These are phyloP conservation scores for Botrytis squamosa DNA, from an alignment of 2,329 filamentous ascomycete genomes.

Conservation along the genomic window DNA sequence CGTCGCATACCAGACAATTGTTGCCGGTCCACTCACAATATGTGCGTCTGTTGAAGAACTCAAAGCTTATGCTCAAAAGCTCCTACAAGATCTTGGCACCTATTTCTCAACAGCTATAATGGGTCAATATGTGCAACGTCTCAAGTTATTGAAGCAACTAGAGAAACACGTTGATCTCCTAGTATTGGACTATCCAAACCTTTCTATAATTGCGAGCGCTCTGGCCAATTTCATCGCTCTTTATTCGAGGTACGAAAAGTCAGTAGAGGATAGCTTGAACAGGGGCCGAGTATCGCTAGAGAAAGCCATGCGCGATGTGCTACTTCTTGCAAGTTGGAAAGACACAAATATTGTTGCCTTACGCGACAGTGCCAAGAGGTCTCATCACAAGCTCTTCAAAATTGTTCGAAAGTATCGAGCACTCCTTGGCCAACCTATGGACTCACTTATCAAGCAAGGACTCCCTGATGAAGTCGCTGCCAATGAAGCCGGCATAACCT, in stretches of 20 bases:
- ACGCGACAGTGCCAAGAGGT: slow-evolving; percentile 83
- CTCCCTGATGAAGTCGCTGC: slow-evolving; percentile 48
- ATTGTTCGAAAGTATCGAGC: slow-evolving; percentile 86
- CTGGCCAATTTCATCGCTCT: slow-evolving; percentile 75
- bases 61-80: slow-evolving; percentile 60
- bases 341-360: slow-evolving; percentile 92
- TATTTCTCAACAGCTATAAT: slow-evolving; percentile 79
- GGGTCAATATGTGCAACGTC: slow-evolving; percentile 74
- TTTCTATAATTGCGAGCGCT: slow-evolving; percentile 60
- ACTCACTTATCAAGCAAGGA: slow-evolving; percentile 58
- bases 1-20: slow-evolving; percentile 84
- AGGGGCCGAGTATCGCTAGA: slow-evolving; percentile 75
- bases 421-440: slow-evolving; percentile 74
- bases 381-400: slow-evolving; percentile 89
- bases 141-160: slow-evolving; percentile 67
- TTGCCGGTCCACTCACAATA: slow-evolving; percentile 71
- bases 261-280: slow-evolving; percentile 62
- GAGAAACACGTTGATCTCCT: slow-evolving; percentile 65
- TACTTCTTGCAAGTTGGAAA: slow-evolving; percentile 94
- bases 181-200: slow-evolving; percentile 54
- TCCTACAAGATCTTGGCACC: slow-evolving; percentile 72
- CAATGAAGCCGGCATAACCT: slow-evolving; percentile 10
- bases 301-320: slow-evolving; percentile 88
- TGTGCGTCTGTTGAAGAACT: slow-evolving; percentile 59
- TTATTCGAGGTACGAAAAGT: slow-evolving; percentile 68